A percentile compares a stretch with the other conserved stretches of the same genome.
phyloP scores from a whole-genome alignment of 805 yeast species.

The Sungouiozyma intestinalis region DNA sequence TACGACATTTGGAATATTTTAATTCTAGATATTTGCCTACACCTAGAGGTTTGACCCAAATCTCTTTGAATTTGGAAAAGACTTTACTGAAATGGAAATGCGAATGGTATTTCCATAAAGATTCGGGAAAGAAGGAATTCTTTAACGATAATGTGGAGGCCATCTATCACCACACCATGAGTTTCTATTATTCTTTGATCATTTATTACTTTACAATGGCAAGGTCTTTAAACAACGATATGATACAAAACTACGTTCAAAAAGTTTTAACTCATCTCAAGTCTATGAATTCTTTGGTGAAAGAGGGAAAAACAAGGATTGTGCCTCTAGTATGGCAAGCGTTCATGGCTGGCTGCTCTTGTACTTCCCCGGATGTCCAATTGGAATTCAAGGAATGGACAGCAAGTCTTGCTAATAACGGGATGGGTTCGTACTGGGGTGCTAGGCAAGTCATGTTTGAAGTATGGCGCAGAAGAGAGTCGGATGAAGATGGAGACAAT shows the following conservation, averaged over 20 bases:
- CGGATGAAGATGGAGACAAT: slow-evolving; percentile 46
- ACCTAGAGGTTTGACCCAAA: slow-evolving; percentile 16
- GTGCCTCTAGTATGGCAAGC: slow-evolving; percentile 85
- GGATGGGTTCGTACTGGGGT: slow-evolving; percentile 77
- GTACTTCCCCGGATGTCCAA: slow-evolving; percentile 47
- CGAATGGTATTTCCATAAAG: slow-evolving; percentile 55
- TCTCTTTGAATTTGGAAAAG: slow-evolving; percentile 33
- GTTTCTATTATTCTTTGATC: slow-evolving; percentile 62
- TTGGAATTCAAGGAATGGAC: slow-evolving; percentile 62
- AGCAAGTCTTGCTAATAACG: slow-evolving; percentile 37
- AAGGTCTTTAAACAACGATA: slow-evolving; percentile 41
- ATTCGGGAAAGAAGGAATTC: slow-evolving; percentile 17
- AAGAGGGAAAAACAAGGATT: slow-evolving; percentile 39
- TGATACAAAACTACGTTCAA: slow-evolving; percentile 52
- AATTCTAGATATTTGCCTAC: slow-evolving; percentile 12
- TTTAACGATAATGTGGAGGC: slow-evolving; percentile 44
- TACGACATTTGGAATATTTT: slow-evolving; percentile 51
- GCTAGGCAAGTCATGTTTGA: slow-evolving; percentile 78
- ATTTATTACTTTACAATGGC: slow-evolving; percentile 64
- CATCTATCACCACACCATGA: slow-evolving; percentile 67
- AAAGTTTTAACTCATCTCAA: slow-evolving; percentile 55
- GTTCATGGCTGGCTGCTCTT: slow-evolving; percentile 78
- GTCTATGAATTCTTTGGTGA: slow-evolving; percentile 47
- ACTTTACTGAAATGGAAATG: slow-evolving; percentile 55
- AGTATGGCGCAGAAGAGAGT: slow-evolving; percentile 68